Evolutionary conservation across 805 yeast species (phyloP).

Genomic region (Metschnikowia vanudenii): DNA sequence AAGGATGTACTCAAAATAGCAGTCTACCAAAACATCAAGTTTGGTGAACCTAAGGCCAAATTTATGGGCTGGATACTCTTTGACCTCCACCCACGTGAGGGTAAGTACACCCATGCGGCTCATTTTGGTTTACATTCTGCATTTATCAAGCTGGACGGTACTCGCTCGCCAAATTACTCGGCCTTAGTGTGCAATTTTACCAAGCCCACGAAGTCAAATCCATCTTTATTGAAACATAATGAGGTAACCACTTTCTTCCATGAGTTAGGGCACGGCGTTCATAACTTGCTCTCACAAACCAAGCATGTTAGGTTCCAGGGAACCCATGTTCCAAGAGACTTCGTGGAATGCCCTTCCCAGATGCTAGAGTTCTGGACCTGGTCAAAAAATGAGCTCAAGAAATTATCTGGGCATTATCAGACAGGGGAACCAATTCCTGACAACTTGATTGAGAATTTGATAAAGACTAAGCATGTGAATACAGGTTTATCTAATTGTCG

Average conservation of each 20-base stretch:
- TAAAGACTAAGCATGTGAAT: slow-evolving; percentile 47
- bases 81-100: slow-evolving; percentile 82
- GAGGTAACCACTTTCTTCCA: slow-evolving; percentile 87
- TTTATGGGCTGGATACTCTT: slow-evolving; percentile 79
- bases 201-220: slow-evolving; percentile 65
- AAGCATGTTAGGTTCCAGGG: slow-evolving; percentile 70
- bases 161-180: slow-evolving; percentile 61
- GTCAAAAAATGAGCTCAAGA: slow-evolving; percentile 58
- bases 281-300: slow-evolving; percentile 68
- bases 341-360: slow-evolving; percentile 90
- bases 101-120: slow-evolving; percentile 89
- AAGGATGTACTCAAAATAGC: slow-evolving; percentile 72
- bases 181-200: slow-evolving; percentile 85
- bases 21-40: slow-evolving; percentile 59
- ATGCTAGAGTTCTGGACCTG: slow-evolving; percentile 88
- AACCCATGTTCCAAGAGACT: slow-evolving; percentile 76
- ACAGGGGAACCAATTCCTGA: slow-evolving; percentile 58
- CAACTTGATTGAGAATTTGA: slow-evolving; percentile 16
- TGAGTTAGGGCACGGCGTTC: slow-evolving; percentile 88
- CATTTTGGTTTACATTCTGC: slow-evolving; percentile 69
- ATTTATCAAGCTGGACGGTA: slow-evolving; percentile 47
- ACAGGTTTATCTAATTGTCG: slow-evolving; percentile 70
- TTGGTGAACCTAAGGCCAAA: slow-evolving; percentile 35
- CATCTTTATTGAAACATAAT: slow-evolving; percentile 70
- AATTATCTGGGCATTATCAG: slow-evolving; percentile 64